phyloP scores from a whole-genome alignment of 768 basidiomycete species.

The Tylopilus balloui region DNA sequence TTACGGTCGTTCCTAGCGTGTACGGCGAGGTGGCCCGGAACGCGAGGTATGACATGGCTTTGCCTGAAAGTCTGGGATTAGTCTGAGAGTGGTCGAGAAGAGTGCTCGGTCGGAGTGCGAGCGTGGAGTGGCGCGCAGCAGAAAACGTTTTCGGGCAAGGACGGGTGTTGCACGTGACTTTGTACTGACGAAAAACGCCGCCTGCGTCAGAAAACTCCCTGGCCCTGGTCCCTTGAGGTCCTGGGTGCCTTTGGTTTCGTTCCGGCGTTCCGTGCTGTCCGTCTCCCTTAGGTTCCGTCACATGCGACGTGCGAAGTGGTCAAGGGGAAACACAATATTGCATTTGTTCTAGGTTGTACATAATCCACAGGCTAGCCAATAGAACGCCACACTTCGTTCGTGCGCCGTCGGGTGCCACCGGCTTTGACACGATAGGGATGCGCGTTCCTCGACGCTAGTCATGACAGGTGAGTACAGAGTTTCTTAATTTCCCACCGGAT shows the following conservation, averaged over 20 bases:
- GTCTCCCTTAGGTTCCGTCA: background rate
- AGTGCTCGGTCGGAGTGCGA: too few relatives aligned
- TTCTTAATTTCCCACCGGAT: background rate
- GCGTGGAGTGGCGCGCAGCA: too few relatives aligned
- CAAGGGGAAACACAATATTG: too few relatives aligned
- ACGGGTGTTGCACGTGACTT: constrained; percentile 22
- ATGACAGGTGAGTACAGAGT: background rate
- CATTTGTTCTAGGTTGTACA: background rate
- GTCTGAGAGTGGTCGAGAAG: background rate
- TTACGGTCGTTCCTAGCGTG: constrained; percentile 36
- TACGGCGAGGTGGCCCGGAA: constrained; percentile 40
- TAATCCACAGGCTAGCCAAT: too few relatives aligned
- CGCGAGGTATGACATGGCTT: constrained; percentile 40
- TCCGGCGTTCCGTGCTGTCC: background rate
- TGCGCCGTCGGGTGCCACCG: background rate
- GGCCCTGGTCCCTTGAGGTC: too few relatives aligned
- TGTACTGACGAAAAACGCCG: too few relatives aligned
- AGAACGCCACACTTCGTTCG: background rate
- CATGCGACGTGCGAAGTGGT: background rate
- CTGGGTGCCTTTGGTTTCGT: too few relatives aligned
- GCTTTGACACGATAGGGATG: background rate
- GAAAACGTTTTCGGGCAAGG: constrained; percentile 7
- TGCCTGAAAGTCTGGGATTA: too few relatives aligned
- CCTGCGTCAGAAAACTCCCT: too few relatives aligned
- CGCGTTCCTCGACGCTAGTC: background rate